phyloP scores from a whole-genome alignment of 108 stramenopile species.

The Skeletonema costatum region DNA sequence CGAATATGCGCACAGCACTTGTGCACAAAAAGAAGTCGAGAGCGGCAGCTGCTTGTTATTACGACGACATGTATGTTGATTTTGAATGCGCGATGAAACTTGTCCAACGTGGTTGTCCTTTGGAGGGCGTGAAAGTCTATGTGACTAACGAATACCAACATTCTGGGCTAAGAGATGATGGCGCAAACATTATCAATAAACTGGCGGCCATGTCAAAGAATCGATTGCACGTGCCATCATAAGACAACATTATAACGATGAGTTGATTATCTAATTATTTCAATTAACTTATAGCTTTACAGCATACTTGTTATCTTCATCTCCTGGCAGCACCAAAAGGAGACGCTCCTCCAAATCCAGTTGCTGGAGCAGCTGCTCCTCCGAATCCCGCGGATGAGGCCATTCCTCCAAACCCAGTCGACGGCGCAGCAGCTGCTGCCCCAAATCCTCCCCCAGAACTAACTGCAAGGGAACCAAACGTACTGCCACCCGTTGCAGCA shows the following conservation, averaged over 20 bases:
- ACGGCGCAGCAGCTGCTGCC: not conserved
- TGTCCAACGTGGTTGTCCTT: slow-evolving; percentile 55
- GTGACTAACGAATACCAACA: slow-evolving; percentile 95
- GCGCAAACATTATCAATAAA: slow-evolving; percentile 80
- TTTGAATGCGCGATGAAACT: slow-evolving; percentile 77
- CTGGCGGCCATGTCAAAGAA: slow-evolving; percentile 87
- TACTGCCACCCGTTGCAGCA: slow-evolving; percentile 16
- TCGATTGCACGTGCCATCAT: slow-evolving; percentile 54
- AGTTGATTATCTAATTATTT: not conserved
- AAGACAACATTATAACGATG: not conserved
- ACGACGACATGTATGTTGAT: slow-evolving; percentile 95
- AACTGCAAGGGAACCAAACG: slow-evolving; percentile 34
- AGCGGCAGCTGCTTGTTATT: slow-evolving; percentile 88
- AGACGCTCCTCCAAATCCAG: slow-evolving; percentile 14
- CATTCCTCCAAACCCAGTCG: slow-evolving; percentile 11
- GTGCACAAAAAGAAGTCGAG: slow-evolving; percentile 26
- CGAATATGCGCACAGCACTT: slow-evolving; percentile 61
- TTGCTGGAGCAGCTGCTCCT: slow-evolving; percentile 14
- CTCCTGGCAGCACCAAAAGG: not conserved
- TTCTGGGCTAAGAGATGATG: slow-evolving; percentile 88
- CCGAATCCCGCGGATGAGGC: slow-evolving; percentile 3
- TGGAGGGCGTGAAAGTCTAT: slow-evolving; percentile 80
- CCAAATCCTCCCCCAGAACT: slow-evolving; percentile 2
- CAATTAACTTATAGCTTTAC: not conserved
- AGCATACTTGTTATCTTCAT: not conserved